Percentiles rank a stretch among this genome's conserved stretches.
Conservation (phyloP, 2,329 filamentous ascomycete genomes). For the Fusarium nelsonii region DNA sequence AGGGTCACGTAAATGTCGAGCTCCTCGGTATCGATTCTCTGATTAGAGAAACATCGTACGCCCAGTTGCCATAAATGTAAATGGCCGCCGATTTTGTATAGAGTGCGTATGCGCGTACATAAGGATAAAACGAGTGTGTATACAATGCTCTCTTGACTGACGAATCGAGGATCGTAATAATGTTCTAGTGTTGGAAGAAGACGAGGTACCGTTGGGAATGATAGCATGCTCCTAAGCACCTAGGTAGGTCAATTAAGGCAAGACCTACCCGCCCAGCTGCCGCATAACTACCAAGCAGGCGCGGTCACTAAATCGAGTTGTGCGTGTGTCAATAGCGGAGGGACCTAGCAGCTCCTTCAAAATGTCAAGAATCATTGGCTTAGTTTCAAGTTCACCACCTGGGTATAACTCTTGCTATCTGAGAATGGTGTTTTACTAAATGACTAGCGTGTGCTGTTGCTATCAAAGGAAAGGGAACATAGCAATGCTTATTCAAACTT, state of each 20-base stretch:
- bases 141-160: neutral
- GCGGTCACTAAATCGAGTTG: neutral
- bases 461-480: neutral
- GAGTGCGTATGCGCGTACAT: neutral
- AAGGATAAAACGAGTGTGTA: slow-evolving; percentile 6
- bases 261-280: neutral
- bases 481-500: slow-evolving; percentile 14
- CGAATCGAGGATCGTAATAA: neutral
- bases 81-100: slow-evolving; percentile 61
- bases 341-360: neutral
- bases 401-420: neutral
- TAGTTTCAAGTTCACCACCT: neutral
- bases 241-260: neutral
- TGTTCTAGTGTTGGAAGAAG: neutral
- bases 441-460: slow-evolving; percentile 4
- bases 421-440: neutral
- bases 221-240: neutral
- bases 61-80: slow-evolving; percentile 64
- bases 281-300: too few species aligned
- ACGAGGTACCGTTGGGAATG: neutral
- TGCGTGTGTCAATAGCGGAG: neutral
- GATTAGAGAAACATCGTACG: slow-evolving; percentile 66
- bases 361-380: neutral
- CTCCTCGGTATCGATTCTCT: slow-evolving; percentile 45
- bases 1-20: slow-evolving; percentile 62